Evolutionary conservation across 352 stramenopile genomes (phyloP).

Genomic region (Thalassiosira mediterranea): DNA sequence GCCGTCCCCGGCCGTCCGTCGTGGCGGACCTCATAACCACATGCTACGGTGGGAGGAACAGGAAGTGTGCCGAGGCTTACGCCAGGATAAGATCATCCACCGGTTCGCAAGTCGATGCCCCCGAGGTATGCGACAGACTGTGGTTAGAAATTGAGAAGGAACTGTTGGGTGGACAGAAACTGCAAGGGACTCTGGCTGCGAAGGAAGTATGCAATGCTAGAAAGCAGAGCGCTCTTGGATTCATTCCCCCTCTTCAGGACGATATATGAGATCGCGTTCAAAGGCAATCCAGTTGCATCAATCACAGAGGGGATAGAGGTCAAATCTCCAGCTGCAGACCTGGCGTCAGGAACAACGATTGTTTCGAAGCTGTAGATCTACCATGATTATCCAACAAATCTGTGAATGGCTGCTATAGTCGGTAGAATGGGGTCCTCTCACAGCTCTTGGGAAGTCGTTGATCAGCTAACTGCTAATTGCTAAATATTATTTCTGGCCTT

Average conservation of each 20-base stretch:
- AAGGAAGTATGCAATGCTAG: conserved; percentile 92
- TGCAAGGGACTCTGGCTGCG: conserved; percentile 93
- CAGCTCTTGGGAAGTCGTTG: too few species aligned
- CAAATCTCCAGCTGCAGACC: neutral
- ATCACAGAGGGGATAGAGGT: conserved; percentile 84
- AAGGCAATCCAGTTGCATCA: conserved; percentile 85
- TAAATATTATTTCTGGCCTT: conserved; percentile 24
- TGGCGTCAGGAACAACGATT: neutral
- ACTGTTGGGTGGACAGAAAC: conserved; percentile 96
- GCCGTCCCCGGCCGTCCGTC: too few species aligned
- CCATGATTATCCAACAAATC: neutral
- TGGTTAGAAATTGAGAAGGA: conserved; percentile 89
- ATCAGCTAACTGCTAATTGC: neutral
- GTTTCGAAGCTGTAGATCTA: neutral
- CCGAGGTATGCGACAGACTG: conserved; percentile 84
- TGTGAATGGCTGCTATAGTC: too few species aligned
- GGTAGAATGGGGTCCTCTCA: too few species aligned
- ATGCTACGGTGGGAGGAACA: conserved; percentile 96
- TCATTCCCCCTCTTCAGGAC: conserved; percentile 86
- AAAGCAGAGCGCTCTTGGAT: conserved; percentile 84
- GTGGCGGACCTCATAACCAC: conserved; percentile 97
- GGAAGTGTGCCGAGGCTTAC: conserved; percentile 95
- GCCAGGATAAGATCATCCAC: conserved; percentile 61
- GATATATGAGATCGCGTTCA: conserved; percentile 92
- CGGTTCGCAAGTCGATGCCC: neutral